Conservation (phyloP, 306 rosid genomes). For the Prunus fruticosa region DNA sequence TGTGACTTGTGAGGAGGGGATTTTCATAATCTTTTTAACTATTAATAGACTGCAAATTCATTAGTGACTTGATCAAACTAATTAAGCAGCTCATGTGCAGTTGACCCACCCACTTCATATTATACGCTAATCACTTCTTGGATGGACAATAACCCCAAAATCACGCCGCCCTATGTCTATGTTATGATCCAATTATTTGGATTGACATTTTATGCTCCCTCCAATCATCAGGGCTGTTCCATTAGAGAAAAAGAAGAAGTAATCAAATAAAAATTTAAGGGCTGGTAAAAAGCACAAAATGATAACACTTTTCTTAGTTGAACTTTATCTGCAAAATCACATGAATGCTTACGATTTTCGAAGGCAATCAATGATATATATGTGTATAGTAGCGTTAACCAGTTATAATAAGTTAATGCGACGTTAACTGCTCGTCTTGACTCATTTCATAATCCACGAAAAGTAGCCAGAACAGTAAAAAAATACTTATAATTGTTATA, state of each 20-base stretch:
- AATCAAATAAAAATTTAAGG: neutral
- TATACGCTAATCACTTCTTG: constrained; percentile 30
- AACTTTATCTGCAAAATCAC: too few relatives aligned
- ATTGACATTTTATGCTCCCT: constrained; percentile 16
- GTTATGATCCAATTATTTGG: constrained; percentile 27
- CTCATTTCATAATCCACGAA: too few relatives aligned
- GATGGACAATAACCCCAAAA: constrained; percentile 50
- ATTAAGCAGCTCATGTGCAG: constrained; percentile 48
- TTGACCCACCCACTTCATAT: constrained; percentile 52
- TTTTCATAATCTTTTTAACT: neutral
- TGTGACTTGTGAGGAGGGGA: constrained; percentile 32
- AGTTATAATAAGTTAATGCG: too few relatives aligned
- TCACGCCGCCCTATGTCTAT: constrained; percentile 43
- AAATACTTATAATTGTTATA: too few relatives aligned
- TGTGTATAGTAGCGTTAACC: too few relatives aligned
- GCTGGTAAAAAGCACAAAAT: constrained; percentile 24
- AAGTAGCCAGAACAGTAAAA: too few relatives aligned
- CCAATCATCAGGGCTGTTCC: constrained; percentile 38
- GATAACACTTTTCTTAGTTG: neutral
- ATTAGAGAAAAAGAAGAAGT: neutral
- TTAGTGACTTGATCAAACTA: neutral
- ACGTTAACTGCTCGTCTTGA: too few relatives aligned
- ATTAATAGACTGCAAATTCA: neutral
- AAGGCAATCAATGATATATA: too few relatives aligned
- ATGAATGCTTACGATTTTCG: neutral